Base-by-base conservation (phyloP, 2,329 filamentous ascomycete species). In the Diplodia corticola region DNA sequence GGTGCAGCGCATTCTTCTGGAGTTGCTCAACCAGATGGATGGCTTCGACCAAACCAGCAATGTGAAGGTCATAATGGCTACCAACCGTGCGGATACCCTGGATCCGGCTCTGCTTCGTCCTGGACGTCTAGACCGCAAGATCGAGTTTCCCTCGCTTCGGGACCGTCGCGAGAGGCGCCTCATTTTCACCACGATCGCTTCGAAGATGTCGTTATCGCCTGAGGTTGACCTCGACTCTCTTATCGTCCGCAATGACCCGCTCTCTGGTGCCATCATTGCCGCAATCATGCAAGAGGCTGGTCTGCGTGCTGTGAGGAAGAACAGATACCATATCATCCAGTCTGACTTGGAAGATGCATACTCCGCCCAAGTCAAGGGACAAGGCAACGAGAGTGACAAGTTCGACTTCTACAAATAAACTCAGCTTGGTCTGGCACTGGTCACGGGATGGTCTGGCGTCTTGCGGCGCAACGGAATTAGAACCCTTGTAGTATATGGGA, bases 11-110 rank as follows among this genome's bases (percentile, higher is more conserved):
- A 99, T 99, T 75, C 84, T 99, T 67, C 89, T 99, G 68, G 95
- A 99, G 80, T 84, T 99, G 71, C 89, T 99, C 70, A 99, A 99
- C 83, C 95, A 99, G 82, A 99, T 99, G 95, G 95, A 99, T 78
- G 95, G 95, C 70, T 99, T 99, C 83, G 95, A 99, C 79, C 95
- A 99, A 81, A 97, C 93, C 0, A 91, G 92, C 78, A 99, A 99
- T 80, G 95, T 99, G 81, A 99, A 99, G 84, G 95, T 99, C 78
- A 99, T 99, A 82, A 99, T 99, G 95, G 95, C 95, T 71, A 99
- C 95, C 71, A 99, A 99, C 84, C 91, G 95, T 78, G 94, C 95
- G 71, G 95, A 98, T 79, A 99, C 95, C 6, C 86, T 99, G 70
- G 95, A 99, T 77, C 95, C 95, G 17, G 95, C 95, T 49, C 86